Percentiles rank a stretch among this genome's conserved stretches.
Evolutionary conservation across 345 rosid genomes (phyloP).

Genomic region (Aegle marmelos): DNA sequence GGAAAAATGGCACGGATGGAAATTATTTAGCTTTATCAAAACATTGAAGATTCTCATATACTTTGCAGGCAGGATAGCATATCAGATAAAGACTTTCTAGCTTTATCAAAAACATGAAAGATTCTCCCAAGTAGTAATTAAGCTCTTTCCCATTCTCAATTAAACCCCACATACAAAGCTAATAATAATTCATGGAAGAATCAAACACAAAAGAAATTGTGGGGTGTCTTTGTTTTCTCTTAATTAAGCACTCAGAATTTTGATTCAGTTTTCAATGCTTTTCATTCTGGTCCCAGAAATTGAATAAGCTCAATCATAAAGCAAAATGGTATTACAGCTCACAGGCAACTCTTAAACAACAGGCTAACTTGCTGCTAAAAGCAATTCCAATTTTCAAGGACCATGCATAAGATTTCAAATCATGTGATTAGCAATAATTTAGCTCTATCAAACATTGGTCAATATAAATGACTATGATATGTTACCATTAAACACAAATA

Average conservation of each 20-base stretch:
- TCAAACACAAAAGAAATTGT: not conserved
- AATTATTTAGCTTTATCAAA: not conserved
- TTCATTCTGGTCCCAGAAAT: too few species aligned
- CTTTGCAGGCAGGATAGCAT: not conserved
- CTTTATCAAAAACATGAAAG: not conserved
- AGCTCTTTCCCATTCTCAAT: not conserved
- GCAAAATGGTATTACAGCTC: not conserved
- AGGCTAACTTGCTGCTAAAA: not conserved
- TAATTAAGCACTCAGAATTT: not conserved
- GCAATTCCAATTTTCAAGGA: conserved; percentile 3
- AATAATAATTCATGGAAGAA: conserved; percentile 1
- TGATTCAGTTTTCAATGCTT: not conserved
- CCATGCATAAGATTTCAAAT: not conserved
- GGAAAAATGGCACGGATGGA: not conserved
- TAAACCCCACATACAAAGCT: not conserved
- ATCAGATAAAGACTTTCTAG: not conserved
- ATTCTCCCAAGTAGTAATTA: not conserved
- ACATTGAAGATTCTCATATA: not conserved
- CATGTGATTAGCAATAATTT: conserved; percentile 26
- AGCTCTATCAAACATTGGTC: not conserved
- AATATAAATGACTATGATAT: not conserved
- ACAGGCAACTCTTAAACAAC: not conserved
- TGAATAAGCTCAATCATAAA: not conserved
- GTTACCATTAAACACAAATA: not conserved
- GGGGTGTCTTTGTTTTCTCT: not conserved